These are phyloP conservation scores for Myxozyma sirexii DNA, from an alignment of 805 yeast genomes.

Conservation along the genomic window DNA sequence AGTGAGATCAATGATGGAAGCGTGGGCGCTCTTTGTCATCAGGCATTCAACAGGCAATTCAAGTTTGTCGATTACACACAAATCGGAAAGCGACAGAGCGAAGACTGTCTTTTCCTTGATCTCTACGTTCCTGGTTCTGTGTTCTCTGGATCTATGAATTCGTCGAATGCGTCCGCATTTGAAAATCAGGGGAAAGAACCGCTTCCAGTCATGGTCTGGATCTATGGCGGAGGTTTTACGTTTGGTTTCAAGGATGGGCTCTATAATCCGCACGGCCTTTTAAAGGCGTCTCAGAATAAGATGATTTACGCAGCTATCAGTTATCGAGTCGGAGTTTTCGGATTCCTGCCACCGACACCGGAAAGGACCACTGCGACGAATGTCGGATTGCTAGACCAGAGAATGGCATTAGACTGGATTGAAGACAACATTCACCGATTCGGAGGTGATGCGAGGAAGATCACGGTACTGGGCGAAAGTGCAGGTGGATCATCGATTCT, in stretches of 20 bases:
- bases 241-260: conserved; percentile 22
- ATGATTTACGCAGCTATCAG: conserved; percentile 47
- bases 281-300: conserved; percentile 16
- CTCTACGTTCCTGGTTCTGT: conserved; percentile 23
- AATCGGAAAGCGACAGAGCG: conserved; percentile 1
- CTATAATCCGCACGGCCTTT: conserved; percentile 19
- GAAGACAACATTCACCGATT: conserved; percentile 46
- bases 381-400: conserved; percentile 49
- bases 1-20: conserved; percentile 20
- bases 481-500: conserved; percentile 46
- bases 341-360: conserved; percentile 45
- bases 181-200: conserved; percentile 7
- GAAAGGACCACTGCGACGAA: conserved; percentile 35
- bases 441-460: conserved; percentile 48
- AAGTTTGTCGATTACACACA: conserved; percentile 7
- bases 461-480: conserved; percentile 49
- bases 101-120: conserved; percentile 30
- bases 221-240: conserved; percentile 15
- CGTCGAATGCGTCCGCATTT: background rate
- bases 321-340: conserved; percentile 49
- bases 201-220: conserved; percentile 13
- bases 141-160: background rate
- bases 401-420: conserved; percentile 47
- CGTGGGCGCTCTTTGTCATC: conserved; percentile 20
- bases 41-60: conserved; percentile 14